A percentile compares a stretch with the other conserved stretches of the same genome.
These are phyloP conservation scores for Phytophthora boehmeriae DNA, from an alignment of 352 stramenopile genomes.

Conservation along the genomic window DNA sequence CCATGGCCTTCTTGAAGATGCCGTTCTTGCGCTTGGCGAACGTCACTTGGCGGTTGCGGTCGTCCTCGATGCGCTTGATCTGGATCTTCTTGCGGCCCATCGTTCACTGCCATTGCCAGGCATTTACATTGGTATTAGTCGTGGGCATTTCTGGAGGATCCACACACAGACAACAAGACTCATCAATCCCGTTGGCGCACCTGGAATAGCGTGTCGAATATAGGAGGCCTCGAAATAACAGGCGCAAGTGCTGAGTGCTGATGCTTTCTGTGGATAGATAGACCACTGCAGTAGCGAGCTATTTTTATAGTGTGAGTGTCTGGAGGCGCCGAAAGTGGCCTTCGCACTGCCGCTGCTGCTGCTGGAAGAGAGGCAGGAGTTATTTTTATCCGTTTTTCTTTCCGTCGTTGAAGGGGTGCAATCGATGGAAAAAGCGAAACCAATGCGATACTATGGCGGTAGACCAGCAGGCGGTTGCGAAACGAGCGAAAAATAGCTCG, in stretches of 20 bases:
- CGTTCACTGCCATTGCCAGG: constrained; percentile 12
- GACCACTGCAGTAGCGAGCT: constrained; percentile 18
- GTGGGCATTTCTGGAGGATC: no score
- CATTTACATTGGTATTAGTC: background rate
- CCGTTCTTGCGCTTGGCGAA: constrained; percentile 87
- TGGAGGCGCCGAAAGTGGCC: background rate
- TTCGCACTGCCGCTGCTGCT: background rate
- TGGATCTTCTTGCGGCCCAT: constrained; percentile 92
- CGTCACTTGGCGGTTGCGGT: constrained; percentile 85
- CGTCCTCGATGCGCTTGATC: constrained; percentile 87
- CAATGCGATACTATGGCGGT: background rate
- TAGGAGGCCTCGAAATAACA: constrained; percentile 40
- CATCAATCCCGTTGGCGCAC: constrained; percentile 26
- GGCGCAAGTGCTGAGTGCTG: background rate
- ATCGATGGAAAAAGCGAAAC: constrained; percentile 32
- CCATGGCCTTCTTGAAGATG: constrained; percentile 90
- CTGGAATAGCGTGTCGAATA: constrained; percentile 38
- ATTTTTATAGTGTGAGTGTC: constrained; percentile 40
- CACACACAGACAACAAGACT: constrained; percentile 5
- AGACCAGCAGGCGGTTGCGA: constrained; percentile 28
- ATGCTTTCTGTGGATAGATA: constrained; percentile 1
- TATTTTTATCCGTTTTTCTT: constrained; percentile 48
- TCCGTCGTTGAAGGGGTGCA: constrained; percentile 19
- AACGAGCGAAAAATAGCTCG: constrained; percentile 18
- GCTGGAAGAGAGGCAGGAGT: no score